Conservation (phyloP, 495 filamentous ascomycete genomes). For the Trichoderma parareesei region DNA sequence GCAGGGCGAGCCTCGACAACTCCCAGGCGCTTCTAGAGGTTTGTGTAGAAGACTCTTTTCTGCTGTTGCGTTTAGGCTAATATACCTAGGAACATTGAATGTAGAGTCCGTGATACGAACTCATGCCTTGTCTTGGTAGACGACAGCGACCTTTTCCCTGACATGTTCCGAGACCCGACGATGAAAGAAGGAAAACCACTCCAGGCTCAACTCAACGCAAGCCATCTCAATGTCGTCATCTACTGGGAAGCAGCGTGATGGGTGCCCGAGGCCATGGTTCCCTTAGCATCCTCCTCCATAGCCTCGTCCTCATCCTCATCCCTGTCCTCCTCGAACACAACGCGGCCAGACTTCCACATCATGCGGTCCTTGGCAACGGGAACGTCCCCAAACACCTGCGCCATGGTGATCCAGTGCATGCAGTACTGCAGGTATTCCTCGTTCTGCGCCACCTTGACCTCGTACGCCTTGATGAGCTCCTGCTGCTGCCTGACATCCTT, state of each 20-base stretch:
- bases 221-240: background rate
- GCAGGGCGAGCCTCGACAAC: too few relatives aligned
- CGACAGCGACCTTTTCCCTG: too few relatives aligned
- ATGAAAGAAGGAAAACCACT: too few relatives aligned
- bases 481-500: background rate
- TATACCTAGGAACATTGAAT: too few relatives aligned
- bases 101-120: too few relatives aligned
- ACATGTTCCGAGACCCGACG: too few relatives aligned
- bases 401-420: constrained; percentile 8
- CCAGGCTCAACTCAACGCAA: background rate
- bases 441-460: background rate
- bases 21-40: too few relatives aligned
- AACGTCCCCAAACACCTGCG: background rate
- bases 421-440: background rate
- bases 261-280: background rate
- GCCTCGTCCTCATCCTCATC: background rate
- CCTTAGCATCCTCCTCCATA: background rate
- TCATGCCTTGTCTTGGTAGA: too few relatives aligned
- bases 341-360: background rate
- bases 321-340: background rate
- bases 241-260: background rate
- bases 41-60: too few relatives aligned
- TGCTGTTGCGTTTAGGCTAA: too few relatives aligned
- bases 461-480: background rate
- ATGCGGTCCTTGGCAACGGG: constrained; percentile 4